phyloP scores from a whole-genome alignment of 768 basidiomycete species.

The Tubosaeta sp. region DNA sequence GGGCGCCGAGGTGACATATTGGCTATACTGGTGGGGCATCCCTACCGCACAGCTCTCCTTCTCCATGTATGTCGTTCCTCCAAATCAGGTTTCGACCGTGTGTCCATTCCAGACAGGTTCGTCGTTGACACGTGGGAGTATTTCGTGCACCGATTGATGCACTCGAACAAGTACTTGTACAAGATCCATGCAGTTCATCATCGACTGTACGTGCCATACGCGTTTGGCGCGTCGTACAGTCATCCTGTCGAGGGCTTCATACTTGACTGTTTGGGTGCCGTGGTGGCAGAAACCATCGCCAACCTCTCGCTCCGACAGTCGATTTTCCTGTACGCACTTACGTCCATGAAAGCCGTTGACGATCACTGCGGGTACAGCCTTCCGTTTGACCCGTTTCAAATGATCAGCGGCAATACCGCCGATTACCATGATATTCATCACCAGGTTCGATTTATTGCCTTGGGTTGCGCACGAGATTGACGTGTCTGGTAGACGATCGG shows the following conservation, averaged over 20 bases:
- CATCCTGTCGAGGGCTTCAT: constrained; percentile 93
- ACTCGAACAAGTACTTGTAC: constrained; percentile 87
- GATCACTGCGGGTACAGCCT: constrained; percentile 91
- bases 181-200: constrained; percentile 94
- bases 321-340: constrained; percentile 74
- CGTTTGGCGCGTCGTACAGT: constrained; percentile 97
- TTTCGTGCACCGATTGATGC: constrained; percentile 90
- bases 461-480: background rate
- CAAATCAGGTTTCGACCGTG: background rate
- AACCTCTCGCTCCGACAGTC: constrained; percentile 78
- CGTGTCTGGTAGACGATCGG: constrained; percentile 47
- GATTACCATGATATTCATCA: constrained; percentile 99
- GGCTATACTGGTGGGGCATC: constrained; percentile 93
- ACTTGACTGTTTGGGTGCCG: constrained; percentile 80
- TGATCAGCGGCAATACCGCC: constrained; percentile 82
- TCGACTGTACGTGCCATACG: constrained; percentile 93
- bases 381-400: constrained; percentile 89
- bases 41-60: constrained; percentile 67
- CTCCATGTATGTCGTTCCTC: constrained; percentile 66
- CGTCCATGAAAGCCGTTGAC: constrained; percentile 90
- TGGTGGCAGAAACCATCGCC: constrained; percentile 67
- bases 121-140: constrained; percentile 98
- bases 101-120: constrained; percentile 51
- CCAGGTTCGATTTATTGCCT: constrained; percentile 49
- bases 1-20: constrained; percentile 50